Base-by-base conservation (phyloP, 2,329 filamentous ascomycete genomes). In the Aspergillus quadrilineatus region DNA sequence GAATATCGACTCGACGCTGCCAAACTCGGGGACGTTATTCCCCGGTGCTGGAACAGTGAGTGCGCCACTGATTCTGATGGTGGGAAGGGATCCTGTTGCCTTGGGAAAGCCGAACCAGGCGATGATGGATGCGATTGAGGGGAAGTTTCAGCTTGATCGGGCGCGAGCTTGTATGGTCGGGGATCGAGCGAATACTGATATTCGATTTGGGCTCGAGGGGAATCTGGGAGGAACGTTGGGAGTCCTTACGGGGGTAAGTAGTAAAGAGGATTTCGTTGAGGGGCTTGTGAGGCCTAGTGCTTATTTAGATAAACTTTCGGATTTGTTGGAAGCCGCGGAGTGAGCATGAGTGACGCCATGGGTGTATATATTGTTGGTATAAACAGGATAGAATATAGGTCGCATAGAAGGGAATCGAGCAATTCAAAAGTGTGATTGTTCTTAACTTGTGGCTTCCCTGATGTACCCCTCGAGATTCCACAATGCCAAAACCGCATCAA, bases 111-210 rank as follows among this genome's bases (percentile, higher is more conserved):
- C 94, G 3, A 96, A 91, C 71, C 92, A 96, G 78, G 93, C 93
- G 4, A 99, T 99, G 94, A 96, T 99, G 93, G 93, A 97, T 73
- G 92, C 94, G 3, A 89, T 99, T 56, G 93, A 97, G 79, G 93
- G 93, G 57, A 96, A 96, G 75, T 97, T 97, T 74, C 82, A 89
- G 64, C 88, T 99, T 53, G 87, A 97, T 72, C 84, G 92, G 37
- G 84, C 82, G 58, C 86, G 86, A 65, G 90, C 94, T 1, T 97
- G 94, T 76, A 99, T 99, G 94, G 84, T 99, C 43, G 94, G 94
- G 6, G 94, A 99, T 73, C 83, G 94, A 30, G 79, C 96, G 61
- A 90, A 97, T 73, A 99, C 94, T 0, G 94, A 99, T 75, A 97
- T 99, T 71, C 87, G 89, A 72, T 99, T 99, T 72, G 94, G 94